These are phyloP conservation scores for Petrea volubilis DNA, from an alignment of 257 asterid genomes.

Conservation along the genomic window DNA sequence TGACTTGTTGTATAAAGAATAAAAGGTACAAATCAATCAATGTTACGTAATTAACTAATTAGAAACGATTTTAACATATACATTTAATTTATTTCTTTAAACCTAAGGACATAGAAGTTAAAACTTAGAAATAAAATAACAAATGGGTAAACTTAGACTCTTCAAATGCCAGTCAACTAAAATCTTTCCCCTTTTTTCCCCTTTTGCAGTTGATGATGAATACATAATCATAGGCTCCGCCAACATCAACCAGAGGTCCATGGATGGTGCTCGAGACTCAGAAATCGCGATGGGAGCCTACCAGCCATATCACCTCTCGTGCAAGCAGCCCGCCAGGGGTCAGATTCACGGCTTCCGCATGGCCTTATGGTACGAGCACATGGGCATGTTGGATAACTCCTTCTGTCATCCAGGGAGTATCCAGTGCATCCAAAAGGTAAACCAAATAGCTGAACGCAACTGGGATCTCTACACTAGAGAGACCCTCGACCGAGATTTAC, in stretches of 20 bases:
- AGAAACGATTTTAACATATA: no score
- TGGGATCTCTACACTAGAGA: constrained; percentile 28
- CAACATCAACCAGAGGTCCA: constrained; percentile 39
- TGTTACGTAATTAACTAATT: no score
- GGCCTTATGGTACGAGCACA: constrained; percentile 41
- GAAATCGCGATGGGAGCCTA: constrained; percentile 42
- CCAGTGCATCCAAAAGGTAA: constrained; percentile 35
- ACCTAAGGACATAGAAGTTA: no score
- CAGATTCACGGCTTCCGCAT: constrained; percentile 33
- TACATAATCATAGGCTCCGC: constrained; percentile 43
- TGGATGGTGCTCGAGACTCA: constrained; percentile 38
- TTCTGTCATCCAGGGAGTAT: constrained; percentile 25
- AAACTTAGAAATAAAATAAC: no score
- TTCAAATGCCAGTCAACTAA: no score
- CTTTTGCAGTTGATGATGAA: constrained; percentile 32
- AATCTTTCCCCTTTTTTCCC: no score
- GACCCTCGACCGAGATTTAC: constrained; percentile 21
- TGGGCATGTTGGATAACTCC: constrained; percentile 26
- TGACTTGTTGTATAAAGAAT: no score
- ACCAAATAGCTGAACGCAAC: constrained; percentile 26
- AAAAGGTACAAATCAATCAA: no score
- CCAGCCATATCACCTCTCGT: constrained; percentile 33
- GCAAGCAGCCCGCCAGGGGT: constrained; percentile 34
- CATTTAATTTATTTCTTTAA: no score
- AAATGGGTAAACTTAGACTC: no score